Base-by-base conservation (phyloP, 768 basidiomycete species). In the Gymnopilus dilepis region DNA sequence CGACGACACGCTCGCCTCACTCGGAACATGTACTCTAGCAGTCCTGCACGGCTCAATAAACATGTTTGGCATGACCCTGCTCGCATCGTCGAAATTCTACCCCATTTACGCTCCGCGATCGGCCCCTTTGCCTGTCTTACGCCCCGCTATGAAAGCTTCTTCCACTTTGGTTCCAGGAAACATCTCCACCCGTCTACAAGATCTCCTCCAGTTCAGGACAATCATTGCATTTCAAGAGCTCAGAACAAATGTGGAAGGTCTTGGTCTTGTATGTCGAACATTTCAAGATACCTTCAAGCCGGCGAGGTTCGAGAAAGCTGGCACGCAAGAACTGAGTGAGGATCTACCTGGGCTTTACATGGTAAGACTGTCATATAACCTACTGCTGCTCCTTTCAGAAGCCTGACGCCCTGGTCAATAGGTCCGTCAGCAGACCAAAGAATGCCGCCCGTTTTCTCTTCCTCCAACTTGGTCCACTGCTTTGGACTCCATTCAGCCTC, bases 81-180 rank as follows among this genome's bases (percentile, higher is more conserved):
- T 60, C 0, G 67, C 85, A 6, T 84, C 84, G 1, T 45, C 66
- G 1, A 68, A 57, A 2, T 59, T 66, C 5, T 79, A 93, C 65
- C 75, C 73, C 12, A 77, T 96, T 26, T 96, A 86, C 69, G 90
- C 93, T 0, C 93, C 95, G 0, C 81, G 85, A 3, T 92, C 88
- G 0, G 86, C 92, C n/a, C 92, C 94, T 0, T 70, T 95, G 5
- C 92, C 94, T 0, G 70, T 74, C 61, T 83, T 77, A 21, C 70
- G 72, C 53, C 34, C 66, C 8, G 43, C 53, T 3, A 42, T 21
- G n/a, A 58, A 42, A 26, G 43, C 66, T 4, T 28, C 26, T 22
- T 62, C 66, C 6, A 17, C 19, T 28, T 19, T 59, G 53, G n/a
- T 26, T 38, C 12, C 45, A 6, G 55, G 56, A 19, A 58, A 37